Conservation (phyloP, 163 green algal species). For the Picocystis sp. region DNA sequence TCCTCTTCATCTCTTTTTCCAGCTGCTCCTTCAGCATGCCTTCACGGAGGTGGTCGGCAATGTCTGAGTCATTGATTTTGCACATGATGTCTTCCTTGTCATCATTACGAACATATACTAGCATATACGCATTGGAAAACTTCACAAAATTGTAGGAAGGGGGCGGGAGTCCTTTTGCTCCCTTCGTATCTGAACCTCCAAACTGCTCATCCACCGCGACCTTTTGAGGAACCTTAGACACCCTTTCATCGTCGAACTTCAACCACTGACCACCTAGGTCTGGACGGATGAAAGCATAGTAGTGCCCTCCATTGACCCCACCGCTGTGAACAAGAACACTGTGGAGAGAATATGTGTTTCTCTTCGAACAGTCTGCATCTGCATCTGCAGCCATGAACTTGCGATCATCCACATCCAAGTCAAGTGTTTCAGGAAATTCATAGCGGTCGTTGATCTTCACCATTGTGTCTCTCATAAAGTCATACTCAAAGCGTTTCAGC, state of each 20-base stretch:
- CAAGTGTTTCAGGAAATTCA: conserved; percentile 81
- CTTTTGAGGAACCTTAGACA: conserved; percentile 50
- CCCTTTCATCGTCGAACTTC: conserved; percentile 93
- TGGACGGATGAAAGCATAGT: conserved; percentile 87
- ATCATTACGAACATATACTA: conserved; percentile 80
- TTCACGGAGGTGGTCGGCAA: conserved; percentile 55
- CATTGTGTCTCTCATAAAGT: conserved; percentile 55
- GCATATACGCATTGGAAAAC: conserved; percentile 90
- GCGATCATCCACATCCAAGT: conserved; percentile 59
- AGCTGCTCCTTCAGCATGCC: conserved; percentile 50
- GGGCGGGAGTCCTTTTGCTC: background rate
- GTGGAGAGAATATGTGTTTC: conserved; percentile 71
- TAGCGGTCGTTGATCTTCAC: conserved; percentile 89
- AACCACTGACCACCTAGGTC: conserved; percentile 50
- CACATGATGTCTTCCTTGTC: conserved; percentile 80
- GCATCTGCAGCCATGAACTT: conserved; percentile 46
- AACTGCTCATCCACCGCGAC: conserved; percentile 78
- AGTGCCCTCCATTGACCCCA: conserved; percentile 83
- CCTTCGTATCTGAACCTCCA: conserved; percentile 45
- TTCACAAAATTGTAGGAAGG: conserved; percentile 3
- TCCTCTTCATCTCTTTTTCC: conserved; percentile 69
- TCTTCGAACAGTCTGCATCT: conserved; percentile 30
- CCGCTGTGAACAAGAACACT: conserved; percentile 89
- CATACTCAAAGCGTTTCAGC: conserved; percentile 96
- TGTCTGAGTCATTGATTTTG: conserved; percentile 52